Percentiles rank a stretch among this genome's conserved stretches.
phyloP scores from a whole-genome alignment of 257 asterid genomes.

The Przewalskia tangutica region DNA sequence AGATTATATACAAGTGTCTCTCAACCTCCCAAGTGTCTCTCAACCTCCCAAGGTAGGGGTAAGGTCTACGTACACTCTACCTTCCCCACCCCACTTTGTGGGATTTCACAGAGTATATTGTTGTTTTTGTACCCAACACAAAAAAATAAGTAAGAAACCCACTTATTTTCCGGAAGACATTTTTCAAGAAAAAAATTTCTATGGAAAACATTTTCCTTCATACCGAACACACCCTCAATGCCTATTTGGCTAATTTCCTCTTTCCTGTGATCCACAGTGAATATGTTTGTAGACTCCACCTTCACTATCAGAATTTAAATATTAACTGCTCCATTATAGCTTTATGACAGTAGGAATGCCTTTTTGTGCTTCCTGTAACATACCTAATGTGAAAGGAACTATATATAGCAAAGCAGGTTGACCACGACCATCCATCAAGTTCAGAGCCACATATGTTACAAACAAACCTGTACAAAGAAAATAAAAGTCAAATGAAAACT shows the following conservation, averaged over 20 bases:
- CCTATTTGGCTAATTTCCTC: not conserved
- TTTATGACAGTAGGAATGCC: not conserved
- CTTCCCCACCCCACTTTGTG: no score
- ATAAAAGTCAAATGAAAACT: not conserved
- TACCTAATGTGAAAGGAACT: constrained; percentile 92
- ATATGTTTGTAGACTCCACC: not conserved
- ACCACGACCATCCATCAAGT: constrained; percentile 93
- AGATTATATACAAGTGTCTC: no score
- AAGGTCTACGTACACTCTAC: no score
- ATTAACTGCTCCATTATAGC: not conserved
- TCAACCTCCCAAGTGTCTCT: no score
- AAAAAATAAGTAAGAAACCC: no score
- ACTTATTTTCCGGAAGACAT: no score
- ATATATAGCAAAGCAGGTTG: constrained; percentile 97
- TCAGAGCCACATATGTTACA: constrained; percentile 79
- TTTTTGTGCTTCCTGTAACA: not conserved
- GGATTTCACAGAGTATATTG: no score
- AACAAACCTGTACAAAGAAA: constrained; percentile 54
- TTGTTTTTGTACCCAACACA: no score
- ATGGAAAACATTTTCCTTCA: no score
- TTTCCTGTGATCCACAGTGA: not conserved
- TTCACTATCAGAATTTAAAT: not conserved
- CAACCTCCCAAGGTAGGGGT: no score
- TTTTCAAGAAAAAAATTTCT: no score
- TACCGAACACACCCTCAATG: no score